A percentile compares a stretch with the other conserved stretches of the same genome.
Conservation (phyloP, 331 rosid species). For the Stylosanthes scabra region DNA sequence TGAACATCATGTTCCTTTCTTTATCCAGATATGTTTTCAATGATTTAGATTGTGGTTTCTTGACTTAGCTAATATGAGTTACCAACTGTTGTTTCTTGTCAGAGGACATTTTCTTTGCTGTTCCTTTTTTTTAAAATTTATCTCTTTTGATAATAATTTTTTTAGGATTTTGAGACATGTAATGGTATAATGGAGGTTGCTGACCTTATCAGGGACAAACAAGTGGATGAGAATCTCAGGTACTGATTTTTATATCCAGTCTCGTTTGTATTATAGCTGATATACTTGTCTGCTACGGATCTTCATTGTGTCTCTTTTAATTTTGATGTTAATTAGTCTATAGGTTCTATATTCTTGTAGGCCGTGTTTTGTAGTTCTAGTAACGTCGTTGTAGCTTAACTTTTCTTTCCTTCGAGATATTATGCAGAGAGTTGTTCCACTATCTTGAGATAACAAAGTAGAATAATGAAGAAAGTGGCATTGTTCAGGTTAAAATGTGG, state of each 20-base stretch:
- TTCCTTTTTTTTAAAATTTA: constrained; percentile 22
- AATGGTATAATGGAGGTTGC: constrained; percentile 94
- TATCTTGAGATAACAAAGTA: constrained; percentile 7
- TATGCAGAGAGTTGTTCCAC: constrained; percentile 4
- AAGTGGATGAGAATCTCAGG: constrained; percentile 93
- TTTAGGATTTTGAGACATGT: constrained; percentile 79
- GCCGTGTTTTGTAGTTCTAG: constrained; percentile 11
- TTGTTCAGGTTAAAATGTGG: constrained; percentile 90
- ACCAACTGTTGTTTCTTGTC: constrained; percentile 6
- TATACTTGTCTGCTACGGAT: constrained; percentile 4
- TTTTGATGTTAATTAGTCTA: constrained; percentile 7
- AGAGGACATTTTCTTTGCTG: constrained; percentile 7
- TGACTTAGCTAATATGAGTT: constrained; percentile 26
- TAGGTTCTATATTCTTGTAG: constrained; percentile 8
- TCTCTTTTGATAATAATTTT: constrained; percentile 22
- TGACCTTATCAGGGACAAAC: constrained; percentile 79
- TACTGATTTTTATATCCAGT: constrained; percentile 32
- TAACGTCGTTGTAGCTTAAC: constrained; percentile 13
- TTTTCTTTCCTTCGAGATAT: constrained; percentile 16
- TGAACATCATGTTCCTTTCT: constrained; percentile 4
- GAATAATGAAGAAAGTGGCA: constrained; percentile 18
- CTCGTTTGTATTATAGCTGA: constrained; percentile 20
- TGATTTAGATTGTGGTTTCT: constrained; percentile 17
- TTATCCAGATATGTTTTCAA: constrained; percentile 27
- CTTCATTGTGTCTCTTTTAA: constrained; percentile 16